Evolutionary conservation across 805 yeast genomes (phyloP).

Genomic region (Ogataea wickerhamii): DNA sequence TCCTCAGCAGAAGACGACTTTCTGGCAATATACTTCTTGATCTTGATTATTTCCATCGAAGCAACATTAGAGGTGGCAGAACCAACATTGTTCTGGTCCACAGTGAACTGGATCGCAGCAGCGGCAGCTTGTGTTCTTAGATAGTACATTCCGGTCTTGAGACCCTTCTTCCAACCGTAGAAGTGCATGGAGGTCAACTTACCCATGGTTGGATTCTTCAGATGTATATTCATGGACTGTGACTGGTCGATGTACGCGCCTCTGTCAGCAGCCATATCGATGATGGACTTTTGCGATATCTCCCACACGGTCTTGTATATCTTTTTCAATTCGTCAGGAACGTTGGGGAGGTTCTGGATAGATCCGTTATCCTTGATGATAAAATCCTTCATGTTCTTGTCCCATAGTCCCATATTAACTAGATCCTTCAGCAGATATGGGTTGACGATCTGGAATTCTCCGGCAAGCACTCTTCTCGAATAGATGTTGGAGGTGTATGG

Average conservation of each 20-base stretch:
- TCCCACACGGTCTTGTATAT: constrained; percentile 63
- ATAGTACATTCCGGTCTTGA: constrained; percentile 99
- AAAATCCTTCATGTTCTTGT: constrained; percentile 52
- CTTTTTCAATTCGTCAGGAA: constrained; percentile 52
- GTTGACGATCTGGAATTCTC: constrained; percentile 62
- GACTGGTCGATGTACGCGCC: constrained; percentile 86
- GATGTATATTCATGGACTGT: constrained; percentile 88
- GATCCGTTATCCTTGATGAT: constrained; percentile 58
- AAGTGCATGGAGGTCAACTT: constrained; percentile 97
- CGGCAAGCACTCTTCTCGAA: constrained; percentile 60
- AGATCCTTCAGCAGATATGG: constrained; percentile 56
- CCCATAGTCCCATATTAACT: constrained; percentile 57
- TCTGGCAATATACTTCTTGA: constrained; percentile 34
- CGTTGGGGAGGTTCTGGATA: constrained; percentile 49
- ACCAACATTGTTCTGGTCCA: constrained; percentile 46
- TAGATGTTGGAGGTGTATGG: constrained; percentile 61
- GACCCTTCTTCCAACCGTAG: constrained; percentile 98
- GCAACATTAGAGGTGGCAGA: constrained; percentile 30
- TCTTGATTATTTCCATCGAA: constrained; percentile 27
- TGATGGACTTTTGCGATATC: constrained; percentile 53
- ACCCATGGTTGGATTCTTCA: constrained; percentile 94
- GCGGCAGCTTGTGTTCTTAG: constrained; percentile 97
- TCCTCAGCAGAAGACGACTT: constrained; percentile 29
- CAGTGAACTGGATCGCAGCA: constrained; percentile 93
- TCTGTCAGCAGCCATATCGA: constrained; percentile 70